Percentiles rank a stretch among this genome's conserved stretches.
phyloP scores from a whole-genome alignment of 129 eudicot species.

The Flaveria linearis region DNA sequence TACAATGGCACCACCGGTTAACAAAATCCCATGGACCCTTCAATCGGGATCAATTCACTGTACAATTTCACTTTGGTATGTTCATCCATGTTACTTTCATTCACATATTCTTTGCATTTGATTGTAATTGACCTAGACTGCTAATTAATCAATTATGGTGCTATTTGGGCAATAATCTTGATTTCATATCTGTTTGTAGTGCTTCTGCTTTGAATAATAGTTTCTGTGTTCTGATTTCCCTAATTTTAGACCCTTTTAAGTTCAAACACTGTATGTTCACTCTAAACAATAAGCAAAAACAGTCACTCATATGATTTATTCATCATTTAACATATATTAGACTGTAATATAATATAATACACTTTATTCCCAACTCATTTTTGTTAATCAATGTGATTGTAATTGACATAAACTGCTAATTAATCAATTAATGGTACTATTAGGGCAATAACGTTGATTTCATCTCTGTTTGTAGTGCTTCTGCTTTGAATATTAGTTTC shows the following conservation, averaged over 20 bases:
- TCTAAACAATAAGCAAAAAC: background rate
- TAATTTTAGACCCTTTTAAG: background rate
- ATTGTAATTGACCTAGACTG: too few species aligned
- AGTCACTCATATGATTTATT: background rate
- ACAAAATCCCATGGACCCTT: too few species aligned
- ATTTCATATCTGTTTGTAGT: background rate
- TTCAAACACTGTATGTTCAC: constrained; percentile 15
- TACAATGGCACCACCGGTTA: too few species aligned
- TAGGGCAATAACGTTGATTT: background rate
- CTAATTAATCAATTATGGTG: background rate
- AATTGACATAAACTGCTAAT: too few species aligned
- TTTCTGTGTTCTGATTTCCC: background rate
- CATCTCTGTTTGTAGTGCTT: background rate
- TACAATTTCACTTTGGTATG: too few species aligned
- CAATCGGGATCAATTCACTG: too few species aligned
- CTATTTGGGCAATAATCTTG: background rate
- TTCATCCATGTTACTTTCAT: too few species aligned
- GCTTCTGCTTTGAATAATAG: background rate
- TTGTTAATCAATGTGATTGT: background rate
- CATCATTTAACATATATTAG: background rate
- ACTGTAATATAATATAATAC: background rate
- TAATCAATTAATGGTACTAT: background rate
- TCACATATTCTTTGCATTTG: too few species aligned
- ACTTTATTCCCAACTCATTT: constrained; percentile 12
- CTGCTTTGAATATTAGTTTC: background rate